Base-by-base conservation (phyloP, 495 filamentous ascomycete species). In the Cetradonia linearis region DNA sequence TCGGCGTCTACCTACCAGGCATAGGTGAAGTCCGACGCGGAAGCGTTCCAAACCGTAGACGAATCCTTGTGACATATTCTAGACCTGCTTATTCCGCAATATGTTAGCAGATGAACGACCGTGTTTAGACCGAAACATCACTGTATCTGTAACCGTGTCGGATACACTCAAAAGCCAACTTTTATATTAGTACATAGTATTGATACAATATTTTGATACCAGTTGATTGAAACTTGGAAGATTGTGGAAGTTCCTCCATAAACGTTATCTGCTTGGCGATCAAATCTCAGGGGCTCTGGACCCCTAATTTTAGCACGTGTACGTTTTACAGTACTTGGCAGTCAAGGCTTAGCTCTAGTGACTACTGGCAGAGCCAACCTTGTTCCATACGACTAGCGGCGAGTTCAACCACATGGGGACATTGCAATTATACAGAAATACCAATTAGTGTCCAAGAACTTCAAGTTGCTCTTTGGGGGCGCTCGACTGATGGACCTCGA, bases 1-100 rank as follows among this genome's bases (percentile, higher is more conserved):
- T 93, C 88, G 57, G 93, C 93, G 66, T 95, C 91, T 55, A 97
- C 93, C 63, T 98, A 98, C 81, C 84, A 90, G 73, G 93, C 87
- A 81, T 98, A 92, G 86, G 46, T 60, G 53, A 60, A 27, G 2
- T 27, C 13, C 27, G 36, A 60, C 46, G 5, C 10, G 16, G 16
- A 55, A 48, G 30, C n/a, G 36, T 28, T 37, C 25, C 25, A 28
- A 34, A 27, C 16, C 20, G 42, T 42, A 55, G 58, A 53, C 40
- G 4, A 55, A 14, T 44, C 18, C 9, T 40, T 49, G 10, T 55
- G 37, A 6, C 37, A 31, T 23, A 46, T 20, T 46, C 42, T 46
- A 59, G 47, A 46, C 34, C 16, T 50, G 57, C 57, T 59, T 52
- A 31, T 34, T 52, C 46, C 36, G 34, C 25, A 20, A 23, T 36